Evolutionary conservation across 116 monocot genomes (phyloP).

Genomic region (Dioscorea cayenensis): DNA sequence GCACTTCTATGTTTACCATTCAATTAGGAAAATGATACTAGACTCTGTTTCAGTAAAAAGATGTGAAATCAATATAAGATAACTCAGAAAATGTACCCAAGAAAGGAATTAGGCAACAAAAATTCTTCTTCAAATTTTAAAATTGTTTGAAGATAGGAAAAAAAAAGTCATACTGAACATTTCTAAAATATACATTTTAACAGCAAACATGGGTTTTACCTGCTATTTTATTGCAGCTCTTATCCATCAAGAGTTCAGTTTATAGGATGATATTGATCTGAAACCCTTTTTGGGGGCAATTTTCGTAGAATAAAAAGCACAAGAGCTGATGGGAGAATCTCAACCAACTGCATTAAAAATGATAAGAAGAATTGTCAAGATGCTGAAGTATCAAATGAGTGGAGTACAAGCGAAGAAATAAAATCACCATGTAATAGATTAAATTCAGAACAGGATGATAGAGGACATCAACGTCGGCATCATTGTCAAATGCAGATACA

Average conservation of each 20-base stretch:
- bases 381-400: background rate
- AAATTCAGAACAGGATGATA: conserved; percentile 84
- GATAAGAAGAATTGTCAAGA: background rate
- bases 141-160: too few species aligned
- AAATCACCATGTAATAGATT: conserved; percentile 65
- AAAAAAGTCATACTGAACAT: too few species aligned
- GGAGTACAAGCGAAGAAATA: background rate
- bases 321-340: conserved; percentile 80
- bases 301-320: conserved; percentile 85
- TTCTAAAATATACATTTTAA: too few species aligned
- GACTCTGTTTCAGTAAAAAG: too few species aligned
- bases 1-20: too few species aligned
- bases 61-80: too few species aligned
- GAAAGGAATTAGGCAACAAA: too few species aligned
- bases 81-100: too few species aligned
- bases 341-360: conserved; percentile 51
- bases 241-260: conserved; percentile 10
- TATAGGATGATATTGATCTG: conserved; percentile 79
- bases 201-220: too few species aligned
- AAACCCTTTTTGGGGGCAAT: conserved; percentile 68
- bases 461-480: conserved; percentile 81
- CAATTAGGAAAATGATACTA: too few species aligned
- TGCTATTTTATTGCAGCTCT: background rate
- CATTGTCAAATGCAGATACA: conserved; percentile 63
- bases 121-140: too few species aligned